phyloP scores from a whole-genome alignment of 2,329 filamentous ascomycete genomes.

The Botryotinia calthae region DNA sequence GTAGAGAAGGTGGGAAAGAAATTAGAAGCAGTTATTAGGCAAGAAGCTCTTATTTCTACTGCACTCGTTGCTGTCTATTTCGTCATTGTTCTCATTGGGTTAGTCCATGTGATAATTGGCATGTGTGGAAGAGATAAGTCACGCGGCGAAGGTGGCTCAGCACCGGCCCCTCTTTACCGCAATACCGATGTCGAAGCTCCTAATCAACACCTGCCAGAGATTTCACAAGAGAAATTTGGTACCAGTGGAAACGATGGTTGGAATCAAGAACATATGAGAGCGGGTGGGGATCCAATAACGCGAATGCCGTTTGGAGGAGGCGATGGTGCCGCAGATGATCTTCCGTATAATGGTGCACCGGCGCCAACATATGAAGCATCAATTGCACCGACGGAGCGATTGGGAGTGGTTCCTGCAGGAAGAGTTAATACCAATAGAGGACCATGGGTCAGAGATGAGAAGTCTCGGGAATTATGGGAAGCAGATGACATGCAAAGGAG shows the following conservation, averaged over 20 bases:
- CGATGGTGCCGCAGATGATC: not conserved
- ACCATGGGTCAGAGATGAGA: constrained; percentile 4
- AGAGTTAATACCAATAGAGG: not conserved
- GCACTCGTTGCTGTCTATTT: constrained; percentile 75
- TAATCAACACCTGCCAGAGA: not conserved
- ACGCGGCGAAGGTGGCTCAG: constrained; percentile 56
- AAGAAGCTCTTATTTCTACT: constrained; percentile 77
- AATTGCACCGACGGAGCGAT: not conserved
- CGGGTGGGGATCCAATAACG: not conserved
- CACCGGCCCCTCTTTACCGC: not conserved
- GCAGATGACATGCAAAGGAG: not conserved
- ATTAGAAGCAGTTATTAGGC: constrained; percentile 65
- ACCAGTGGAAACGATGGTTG: not conserved
- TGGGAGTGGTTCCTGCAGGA: not conserved
- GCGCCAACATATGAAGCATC: not conserved
- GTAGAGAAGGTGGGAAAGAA: constrained; percentile 67
- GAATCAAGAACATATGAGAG: constrained; percentile 6
- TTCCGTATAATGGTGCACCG: not conserved
- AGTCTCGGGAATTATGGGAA: not conserved
- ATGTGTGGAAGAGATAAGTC: constrained; percentile 59
- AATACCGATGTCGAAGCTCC: not conserved
- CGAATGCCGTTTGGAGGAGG: not conserved
- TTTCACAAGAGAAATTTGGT: not conserved
- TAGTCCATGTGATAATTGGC: constrained; percentile 62
- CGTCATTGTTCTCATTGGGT: constrained; percentile 70